Conservation (phyloP, 129 eudicot genomes). For the Flaveria brownii region DNA sequence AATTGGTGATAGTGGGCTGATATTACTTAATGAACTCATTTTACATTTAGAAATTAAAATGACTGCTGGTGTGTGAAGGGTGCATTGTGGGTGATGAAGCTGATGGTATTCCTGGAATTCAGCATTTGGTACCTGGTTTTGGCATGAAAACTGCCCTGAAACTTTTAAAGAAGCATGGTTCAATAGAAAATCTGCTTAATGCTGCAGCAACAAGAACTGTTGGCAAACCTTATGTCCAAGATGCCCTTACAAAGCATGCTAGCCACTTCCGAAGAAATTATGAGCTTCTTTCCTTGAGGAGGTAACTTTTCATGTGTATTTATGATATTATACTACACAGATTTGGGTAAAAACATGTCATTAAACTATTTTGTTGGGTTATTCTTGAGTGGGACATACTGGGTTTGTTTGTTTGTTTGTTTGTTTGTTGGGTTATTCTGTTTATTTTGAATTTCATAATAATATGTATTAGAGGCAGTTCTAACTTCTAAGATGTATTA, state of each 20-base stretch:
- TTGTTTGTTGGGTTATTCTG: neutral
- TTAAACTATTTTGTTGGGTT: neutral
- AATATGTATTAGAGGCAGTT: neutral
- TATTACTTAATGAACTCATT: neutral
- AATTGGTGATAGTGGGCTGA: neutral
- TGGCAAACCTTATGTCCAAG: constrained; percentile 80
- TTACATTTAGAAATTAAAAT: neutral
- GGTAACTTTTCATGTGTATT: constrained; percentile 42
- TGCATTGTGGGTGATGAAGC: constrained; percentile 90
- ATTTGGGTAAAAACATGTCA: neutral
- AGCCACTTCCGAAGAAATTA: constrained; percentile 68
- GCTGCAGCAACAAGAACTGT: constrained; percentile 92
- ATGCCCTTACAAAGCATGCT: constrained; percentile 81
- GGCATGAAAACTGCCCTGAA: constrained; percentile 92
- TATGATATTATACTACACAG: neutral
- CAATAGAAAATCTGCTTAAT: constrained; percentile 66
- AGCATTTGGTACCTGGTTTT: constrained; percentile 82
- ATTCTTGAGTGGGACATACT: no score
- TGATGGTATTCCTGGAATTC: constrained; percentile 95
- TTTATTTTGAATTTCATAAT: neutral
- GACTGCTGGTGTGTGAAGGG: constrained; percentile 43
- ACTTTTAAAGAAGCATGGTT: constrained; percentile 76
- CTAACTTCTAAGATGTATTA: neutral
- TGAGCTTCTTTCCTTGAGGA: constrained; percentile 81
- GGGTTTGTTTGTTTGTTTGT: neutral